Conservation (phyloP, 345 rosid genomes). For the Syzygium grande region DNA sequence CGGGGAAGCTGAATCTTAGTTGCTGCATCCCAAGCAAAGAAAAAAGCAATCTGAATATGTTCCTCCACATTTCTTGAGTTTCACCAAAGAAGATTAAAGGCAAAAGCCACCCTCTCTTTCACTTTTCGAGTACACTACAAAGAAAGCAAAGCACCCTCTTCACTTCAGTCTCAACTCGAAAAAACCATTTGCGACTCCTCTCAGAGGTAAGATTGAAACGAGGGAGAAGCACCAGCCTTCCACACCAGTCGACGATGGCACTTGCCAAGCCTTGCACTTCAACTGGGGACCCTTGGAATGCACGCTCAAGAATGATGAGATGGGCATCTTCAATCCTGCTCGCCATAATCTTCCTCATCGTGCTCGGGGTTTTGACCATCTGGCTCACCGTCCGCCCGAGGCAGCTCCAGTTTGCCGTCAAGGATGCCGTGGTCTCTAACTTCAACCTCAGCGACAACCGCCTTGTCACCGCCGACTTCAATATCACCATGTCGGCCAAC, state of each 20-base stretch:
- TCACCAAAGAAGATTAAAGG: not conserved
- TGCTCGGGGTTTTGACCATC: not conserved
- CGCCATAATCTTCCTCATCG: not conserved
- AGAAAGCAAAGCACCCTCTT: not conserved
- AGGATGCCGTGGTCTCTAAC: not conserved
- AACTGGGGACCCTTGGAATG: not conserved
- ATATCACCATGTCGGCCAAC: not conserved
- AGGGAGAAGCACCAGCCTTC: not conserved
- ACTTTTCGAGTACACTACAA: not conserved
- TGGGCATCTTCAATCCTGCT: not conserved
- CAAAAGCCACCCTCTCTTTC: not conserved
- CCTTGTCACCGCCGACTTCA: not conserved
- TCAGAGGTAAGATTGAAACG: not conserved
- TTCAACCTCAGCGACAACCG: not conserved
- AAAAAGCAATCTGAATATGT: not conserved
- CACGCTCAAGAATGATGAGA: not conserved
- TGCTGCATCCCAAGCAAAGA: not conserved
- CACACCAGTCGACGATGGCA: not conserved
- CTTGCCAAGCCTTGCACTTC: not conserved
- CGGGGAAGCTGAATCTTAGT: not conserved
- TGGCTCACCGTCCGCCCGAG: not conserved
- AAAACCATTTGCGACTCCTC: not conserved
- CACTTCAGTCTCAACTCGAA: not conserved
- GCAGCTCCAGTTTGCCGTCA: not conserved
- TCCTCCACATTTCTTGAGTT: not conserved